Conservation (phyloP, 2,329 filamentous ascomycete genomes). For the Stemphylium beticola region DNA sequence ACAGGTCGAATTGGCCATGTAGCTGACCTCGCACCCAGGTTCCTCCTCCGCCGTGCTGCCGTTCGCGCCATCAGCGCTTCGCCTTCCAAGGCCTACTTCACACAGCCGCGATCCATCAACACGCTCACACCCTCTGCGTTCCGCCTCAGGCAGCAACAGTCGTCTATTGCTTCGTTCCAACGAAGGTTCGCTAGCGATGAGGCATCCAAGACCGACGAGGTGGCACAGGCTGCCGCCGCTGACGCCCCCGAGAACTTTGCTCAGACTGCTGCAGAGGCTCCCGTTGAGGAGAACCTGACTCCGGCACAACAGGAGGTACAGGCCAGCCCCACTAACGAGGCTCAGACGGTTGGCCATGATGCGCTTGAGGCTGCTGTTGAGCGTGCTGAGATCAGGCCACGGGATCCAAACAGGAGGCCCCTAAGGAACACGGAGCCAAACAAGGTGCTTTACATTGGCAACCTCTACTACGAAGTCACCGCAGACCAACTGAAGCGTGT, state of each 20-base stretch:
- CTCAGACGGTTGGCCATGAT: slow-evolving; percentile 34
- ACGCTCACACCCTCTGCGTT: slow-evolving; percentile 39
- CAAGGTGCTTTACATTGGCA: slow-evolving; percentile 67
- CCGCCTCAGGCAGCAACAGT: slow-evolving; percentile 48
- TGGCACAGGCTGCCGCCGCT: slow-evolving; percentile 37
- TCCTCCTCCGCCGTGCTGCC: slow-evolving; percentile 63
- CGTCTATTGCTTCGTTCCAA: slow-evolving; percentile 51
- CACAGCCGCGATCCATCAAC: slow-evolving; percentile 49
- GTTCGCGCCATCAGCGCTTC: slow-evolving; percentile 60
- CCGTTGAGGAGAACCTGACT: slow-evolving; percentile 43
- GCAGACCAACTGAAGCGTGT: slow-evolving; percentile 65
- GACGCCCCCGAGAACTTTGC: slow-evolving; percentile 39
- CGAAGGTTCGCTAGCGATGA: slow-evolving; percentile 58
- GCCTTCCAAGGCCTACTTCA: slow-evolving; percentile 52
- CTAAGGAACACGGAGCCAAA: slow-evolving; percentile 21
- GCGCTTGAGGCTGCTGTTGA: slow-evolving; percentile 27
- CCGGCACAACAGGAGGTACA: slow-evolving; percentile 33
- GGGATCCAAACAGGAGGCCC: not conserved
- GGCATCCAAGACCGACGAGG: slow-evolving; percentile 49
- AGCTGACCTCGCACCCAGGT: slow-evolving; percentile 53
- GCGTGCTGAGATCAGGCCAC: not conserved
- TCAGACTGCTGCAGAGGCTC: slow-evolving; percentile 45
- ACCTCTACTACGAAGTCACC: slow-evolving; percentile 72
- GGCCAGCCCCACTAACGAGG: slow-evolving; percentile 32
- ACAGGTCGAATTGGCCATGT: not conserved